Percentiles rank a stretch among this genome's conserved stretches.
Evolutionary conservation across 495 filamentous ascomycete genomes (phyloP).

Genomic region (Neurospora sp.): DNA sequence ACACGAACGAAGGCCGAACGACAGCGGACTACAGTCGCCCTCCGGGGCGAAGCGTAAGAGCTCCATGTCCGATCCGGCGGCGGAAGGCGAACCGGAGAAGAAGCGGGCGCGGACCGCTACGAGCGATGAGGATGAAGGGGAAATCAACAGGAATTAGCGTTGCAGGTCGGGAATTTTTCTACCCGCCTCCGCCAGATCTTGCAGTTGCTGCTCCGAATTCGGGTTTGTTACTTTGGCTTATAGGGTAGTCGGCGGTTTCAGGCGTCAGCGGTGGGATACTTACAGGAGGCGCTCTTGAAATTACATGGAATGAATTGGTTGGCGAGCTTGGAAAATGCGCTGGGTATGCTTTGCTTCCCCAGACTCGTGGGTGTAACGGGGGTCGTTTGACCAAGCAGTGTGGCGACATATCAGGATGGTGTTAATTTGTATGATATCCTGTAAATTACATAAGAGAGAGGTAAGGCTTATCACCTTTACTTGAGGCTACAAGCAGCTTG

Average conservation of each 20-base stretch:
- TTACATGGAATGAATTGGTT: not conserved
- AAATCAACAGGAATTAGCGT: conserved; percentile 6
- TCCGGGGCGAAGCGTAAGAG: conserved; percentile 23
- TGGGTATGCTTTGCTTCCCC: not conserved
- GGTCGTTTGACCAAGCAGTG: not conserved
- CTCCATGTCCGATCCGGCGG: conserved; percentile 12
- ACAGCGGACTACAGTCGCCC: conserved; percentile 18
- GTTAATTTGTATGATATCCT: not conserved
- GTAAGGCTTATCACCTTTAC: not conserved
- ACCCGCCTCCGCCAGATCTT: not conserved
- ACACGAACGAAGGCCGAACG: conserved; percentile 23
- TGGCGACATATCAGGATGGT: not conserved
- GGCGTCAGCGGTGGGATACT: not conserved
- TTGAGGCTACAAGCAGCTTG: not conserved
- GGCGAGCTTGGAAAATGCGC: not conserved
- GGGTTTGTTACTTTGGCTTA: not conserved
- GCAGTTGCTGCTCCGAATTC: not conserved
- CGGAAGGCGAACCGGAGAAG: conserved; percentile 15
- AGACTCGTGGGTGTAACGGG: not conserved
- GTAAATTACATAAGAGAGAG: not conserved
- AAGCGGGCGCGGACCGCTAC: conserved; percentile 14
- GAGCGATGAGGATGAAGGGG: conserved; percentile 17
- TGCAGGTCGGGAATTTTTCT: not conserved
- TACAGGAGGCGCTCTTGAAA: not conserved
- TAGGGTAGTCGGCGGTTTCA: not conserved